Evolutionary conservation across 2,329 filamentous ascomycete genomes (phyloP).

Genomic region (Chaetomiaceae sp.): DNA sequence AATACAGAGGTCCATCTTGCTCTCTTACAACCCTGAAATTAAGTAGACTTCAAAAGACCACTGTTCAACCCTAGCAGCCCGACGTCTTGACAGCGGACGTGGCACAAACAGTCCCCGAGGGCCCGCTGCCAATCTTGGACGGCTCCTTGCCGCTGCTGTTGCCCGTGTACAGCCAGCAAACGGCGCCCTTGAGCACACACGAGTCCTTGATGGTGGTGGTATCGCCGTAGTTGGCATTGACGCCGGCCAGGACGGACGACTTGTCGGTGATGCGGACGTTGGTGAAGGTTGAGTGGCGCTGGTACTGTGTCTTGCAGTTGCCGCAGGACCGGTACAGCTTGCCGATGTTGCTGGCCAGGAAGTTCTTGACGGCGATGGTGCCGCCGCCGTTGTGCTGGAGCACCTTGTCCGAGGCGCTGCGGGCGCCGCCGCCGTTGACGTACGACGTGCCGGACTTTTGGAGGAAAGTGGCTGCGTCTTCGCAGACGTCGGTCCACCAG

Average conservation of each 20-base stretch:
- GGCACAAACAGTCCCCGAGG: constrained; percentile 22
- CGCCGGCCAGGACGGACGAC: constrained; percentile 39
- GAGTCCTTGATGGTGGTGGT: constrained; percentile 23
- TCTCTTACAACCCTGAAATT: too few relatives aligned
- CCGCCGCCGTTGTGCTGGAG: constrained; percentile 38
- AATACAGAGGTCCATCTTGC: too few relatives aligned
- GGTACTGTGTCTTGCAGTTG: constrained; percentile 40
- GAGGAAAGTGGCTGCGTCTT: constrained; percentile 35
- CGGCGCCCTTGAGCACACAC: constrained; percentile 16
- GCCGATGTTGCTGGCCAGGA: constrained; percentile 39
- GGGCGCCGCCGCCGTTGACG: constrained; percentile 36
- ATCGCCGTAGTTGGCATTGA: constrained; percentile 47
- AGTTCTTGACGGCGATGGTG: constrained; percentile 34
- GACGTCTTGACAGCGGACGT: constrained; percentile 24
- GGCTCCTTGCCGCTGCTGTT: constrained; percentile 25
- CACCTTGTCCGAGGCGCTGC: constrained; percentile 34
- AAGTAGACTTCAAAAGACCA: too few relatives aligned
- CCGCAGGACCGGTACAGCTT: constrained; percentile 45
- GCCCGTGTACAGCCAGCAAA: constrained; percentile 22
- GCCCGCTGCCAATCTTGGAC: constrained; percentile 23
- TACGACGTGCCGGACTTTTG: constrained; percentile 34
- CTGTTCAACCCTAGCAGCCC: constrained; percentile 21
- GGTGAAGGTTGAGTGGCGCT: constrained; percentile 40
- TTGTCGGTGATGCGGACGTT: constrained; percentile 40
- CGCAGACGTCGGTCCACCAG: constrained; percentile 34